Percentiles rank a stretch among this genome's conserved stretches.
These are phyloP conservation scores for Tetrapisispora pingtungensis DNA, from an alignment of 805 yeast species.

Conservation along the genomic window DNA sequence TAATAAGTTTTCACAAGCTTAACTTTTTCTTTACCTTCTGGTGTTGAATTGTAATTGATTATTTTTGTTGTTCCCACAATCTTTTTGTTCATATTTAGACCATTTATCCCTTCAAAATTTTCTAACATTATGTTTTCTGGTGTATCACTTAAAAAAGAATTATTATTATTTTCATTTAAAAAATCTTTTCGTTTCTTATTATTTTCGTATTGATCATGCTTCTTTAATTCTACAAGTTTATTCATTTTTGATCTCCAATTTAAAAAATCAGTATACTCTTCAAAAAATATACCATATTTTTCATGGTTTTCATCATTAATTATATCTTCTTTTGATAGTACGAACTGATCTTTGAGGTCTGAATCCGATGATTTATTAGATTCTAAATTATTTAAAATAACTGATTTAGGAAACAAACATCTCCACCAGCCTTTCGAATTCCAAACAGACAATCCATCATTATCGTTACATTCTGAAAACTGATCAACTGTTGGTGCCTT, in stretches of 20 bases:
- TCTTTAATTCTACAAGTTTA: slow-evolving; percentile 31
- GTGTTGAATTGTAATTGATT: slow-evolving; percentile 29
- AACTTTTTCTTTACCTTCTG: slow-evolving; percentile 37
- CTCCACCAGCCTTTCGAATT: slow-evolving; percentile 81
- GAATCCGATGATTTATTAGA: slow-evolving; percentile 8
- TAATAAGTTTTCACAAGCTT: slow-evolving; percentile 31
- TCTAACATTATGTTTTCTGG: slow-evolving; percentile 23
- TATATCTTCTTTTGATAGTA: slow-evolving; percentile 52
- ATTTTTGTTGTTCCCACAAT: slow-evolving; percentile 33
- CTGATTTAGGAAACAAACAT: slow-evolving; percentile 64
- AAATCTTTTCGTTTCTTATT: background rate
- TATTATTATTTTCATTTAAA: background rate
- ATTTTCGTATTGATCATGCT: slow-evolving; percentile 8
- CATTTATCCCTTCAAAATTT: background rate
- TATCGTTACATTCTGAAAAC: slow-evolving; percentile 52
- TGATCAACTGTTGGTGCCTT: slow-evolving; percentile 47
- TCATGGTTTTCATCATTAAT: slow-evolving; percentile 33
- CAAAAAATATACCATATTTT: slow-evolving; percentile 50
- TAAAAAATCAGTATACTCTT: slow-evolving; percentile 52
- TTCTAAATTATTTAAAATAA: slow-evolving; percentile 25
- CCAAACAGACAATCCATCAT: slow-evolving; percentile 72
- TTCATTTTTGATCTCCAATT: slow-evolving; percentile 57
- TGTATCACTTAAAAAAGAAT: slow-evolving; percentile 3
- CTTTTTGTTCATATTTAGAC: slow-evolving; percentile 10
- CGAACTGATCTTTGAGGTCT: slow-evolving; percentile 10